These are phyloP conservation scores for Brassica nigra DNA, from an alignment of 345 rosid genomes.

Conservation along the genomic window DNA sequence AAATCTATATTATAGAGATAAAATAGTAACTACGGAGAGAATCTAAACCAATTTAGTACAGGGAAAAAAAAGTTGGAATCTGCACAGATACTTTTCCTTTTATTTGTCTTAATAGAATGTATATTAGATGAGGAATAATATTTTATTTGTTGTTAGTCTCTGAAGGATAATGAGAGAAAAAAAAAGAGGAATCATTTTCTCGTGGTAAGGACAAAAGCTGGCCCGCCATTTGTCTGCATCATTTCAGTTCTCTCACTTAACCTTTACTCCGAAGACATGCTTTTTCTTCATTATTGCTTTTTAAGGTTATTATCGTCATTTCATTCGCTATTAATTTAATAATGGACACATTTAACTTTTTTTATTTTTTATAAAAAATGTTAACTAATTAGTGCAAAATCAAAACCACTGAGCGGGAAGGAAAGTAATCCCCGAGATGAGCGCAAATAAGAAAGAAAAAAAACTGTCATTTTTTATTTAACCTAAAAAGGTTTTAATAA, in stretches of 20 bases:
- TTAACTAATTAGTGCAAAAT: conserved; percentile 2
- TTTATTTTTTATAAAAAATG: background rate
- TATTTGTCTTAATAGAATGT: background rate
- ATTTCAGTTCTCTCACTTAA: conserved; percentile 40
- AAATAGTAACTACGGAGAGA: conserved; percentile 10
- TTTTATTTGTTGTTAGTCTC: background rate
- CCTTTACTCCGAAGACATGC: conserved; percentile 44
- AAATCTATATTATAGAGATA: background rate
- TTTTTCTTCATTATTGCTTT: conserved; percentile 36
- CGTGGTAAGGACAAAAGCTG: conserved; percentile 45
- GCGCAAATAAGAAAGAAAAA: conserved; percentile 19
- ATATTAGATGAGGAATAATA: background rate
- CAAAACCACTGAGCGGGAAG: conserved; percentile 41
- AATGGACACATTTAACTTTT: conserved; percentile 7
- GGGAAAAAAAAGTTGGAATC: conserved; percentile 7
- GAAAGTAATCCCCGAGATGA: conserved; percentile 30
- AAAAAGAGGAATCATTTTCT: conserved; percentile 30
- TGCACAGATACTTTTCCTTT: background rate
- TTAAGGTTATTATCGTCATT: conserved; percentile 12
- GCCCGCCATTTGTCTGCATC: conserved; percentile 44
- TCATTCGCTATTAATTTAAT: background rate
- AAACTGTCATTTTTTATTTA: background rate
- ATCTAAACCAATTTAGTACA: conserved; percentile 14
- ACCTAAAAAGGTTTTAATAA: background rate
- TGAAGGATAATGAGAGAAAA: background rate